Evolutionary conservation across 257 asterid species (phyloP), one percentile per base, ranked within the genome.

Genomic region (Linderniella brevidens): DNA sequence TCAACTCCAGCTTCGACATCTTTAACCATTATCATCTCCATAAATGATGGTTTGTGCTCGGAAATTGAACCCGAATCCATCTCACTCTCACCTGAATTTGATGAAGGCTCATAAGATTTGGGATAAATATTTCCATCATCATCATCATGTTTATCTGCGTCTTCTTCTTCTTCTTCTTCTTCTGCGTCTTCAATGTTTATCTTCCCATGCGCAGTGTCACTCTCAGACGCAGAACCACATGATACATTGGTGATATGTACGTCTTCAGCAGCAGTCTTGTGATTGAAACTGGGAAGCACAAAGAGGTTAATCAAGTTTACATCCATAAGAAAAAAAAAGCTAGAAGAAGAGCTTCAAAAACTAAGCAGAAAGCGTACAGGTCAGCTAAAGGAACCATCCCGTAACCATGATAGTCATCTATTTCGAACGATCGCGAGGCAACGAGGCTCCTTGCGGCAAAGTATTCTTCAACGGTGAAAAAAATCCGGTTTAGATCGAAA

Each of bases 331-430:
- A 37, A 37, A 6, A 37, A 11, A 6, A 11, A 37, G 8, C 8
- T 37, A 37, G 40, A 37, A 8, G 40, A 37, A 11, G 8, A 37
- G 40, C 40, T 8, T 11, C 8, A 37, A 6, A 37, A 8, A 37
- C 11, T 37, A 37, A 37, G 11, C 11, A 35, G 57, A 66, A n/a
- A 17, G 80, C 95, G 70, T 69, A 86, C 92, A 87, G 88, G 72
- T 87, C 97, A 39, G 95, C 97, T 63, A 87, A 64, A 54, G 97
- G 97, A 54, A 80, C 97, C 97, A 87, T 87, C 58, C 97, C 97
- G 44, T 41, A 68, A 59, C 95, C 95, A 60, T 83, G 74, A 55
- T 71, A 80, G 49, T 73, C 88, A 61, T 87, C 97, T 17, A 87
- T 67, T 57, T 72, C 70, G 65, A 87, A 87, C 0, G 97, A 68